phyloP scores from a whole-genome alignment of 306 rosid genomes.

The Pterocarpus macrocarpus region DNA sequence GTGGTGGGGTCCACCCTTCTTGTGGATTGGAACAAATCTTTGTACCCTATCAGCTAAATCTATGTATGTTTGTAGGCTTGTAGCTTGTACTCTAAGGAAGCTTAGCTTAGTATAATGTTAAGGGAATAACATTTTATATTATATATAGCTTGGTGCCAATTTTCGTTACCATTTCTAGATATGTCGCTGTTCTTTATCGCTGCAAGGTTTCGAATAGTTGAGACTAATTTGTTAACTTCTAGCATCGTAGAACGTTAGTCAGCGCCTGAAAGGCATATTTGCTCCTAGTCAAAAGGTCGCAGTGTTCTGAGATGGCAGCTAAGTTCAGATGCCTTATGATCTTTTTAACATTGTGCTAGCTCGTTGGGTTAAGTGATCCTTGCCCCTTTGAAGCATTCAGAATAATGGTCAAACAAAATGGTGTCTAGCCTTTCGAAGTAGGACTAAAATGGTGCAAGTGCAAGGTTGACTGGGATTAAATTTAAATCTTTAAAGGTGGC shows the following conservation, averaged over 20 bases:
- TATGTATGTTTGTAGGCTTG: slow-evolving; percentile 1
- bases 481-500: not conserved
- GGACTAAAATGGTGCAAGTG: slow-evolving; percentile 41
- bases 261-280: slow-evolving; percentile 5
- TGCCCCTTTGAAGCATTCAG: slow-evolving; percentile 37
- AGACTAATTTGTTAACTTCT: slow-evolving; percentile 7
- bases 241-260: slow-evolving; percentile 5
- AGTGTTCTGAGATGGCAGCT: not conserved
- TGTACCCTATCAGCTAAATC: not conserved
- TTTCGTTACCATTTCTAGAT: slow-evolving; percentile 29
- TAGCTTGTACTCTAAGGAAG: slow-evolving; percentile 14
- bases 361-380: slow-evolving; percentile 9
- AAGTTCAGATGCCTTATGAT: not conserved
- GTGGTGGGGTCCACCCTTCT: slow-evolving; percentile 76
- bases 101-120: not conserved
- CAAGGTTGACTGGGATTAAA: not conserved
- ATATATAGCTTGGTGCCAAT: not conserved
- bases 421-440: not conserved
- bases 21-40: not conserved
- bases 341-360: not conserved
- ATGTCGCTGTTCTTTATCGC: not conserved
- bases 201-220: not conserved
- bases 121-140: not conserved
- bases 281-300: too few relatives aligned
- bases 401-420: not conserved